phyloP scores from a whole-genome alignment of 1,284 basidiomycete species.

The Irpex lacteus region DNA sequence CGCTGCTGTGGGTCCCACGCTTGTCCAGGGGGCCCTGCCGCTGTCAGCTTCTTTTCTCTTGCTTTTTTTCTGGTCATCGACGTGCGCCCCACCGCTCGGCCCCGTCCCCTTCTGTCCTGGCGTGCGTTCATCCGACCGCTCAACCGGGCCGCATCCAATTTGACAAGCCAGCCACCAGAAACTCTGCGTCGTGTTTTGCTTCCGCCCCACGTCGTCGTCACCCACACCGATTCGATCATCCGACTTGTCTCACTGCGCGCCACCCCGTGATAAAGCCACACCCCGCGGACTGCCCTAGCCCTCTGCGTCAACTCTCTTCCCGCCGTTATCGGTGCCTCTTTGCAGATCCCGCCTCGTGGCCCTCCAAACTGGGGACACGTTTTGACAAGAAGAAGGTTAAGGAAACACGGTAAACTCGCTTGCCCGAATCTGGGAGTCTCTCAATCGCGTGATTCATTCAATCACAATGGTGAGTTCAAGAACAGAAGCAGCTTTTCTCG shows the following conservation, averaged over 20 bases:
- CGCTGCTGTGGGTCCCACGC: neutral
- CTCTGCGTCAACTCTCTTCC: neutral
- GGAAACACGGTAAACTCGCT: no score
- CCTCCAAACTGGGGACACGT: neutral
- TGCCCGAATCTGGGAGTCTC: no score
- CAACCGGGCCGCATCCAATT: no score
- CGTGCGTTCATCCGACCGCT: neutral
- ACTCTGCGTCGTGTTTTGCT: neutral
- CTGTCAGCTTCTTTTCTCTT: neutral
- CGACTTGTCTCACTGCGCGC: no score
- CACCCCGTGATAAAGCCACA: no score
- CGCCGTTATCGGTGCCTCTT: neutral
- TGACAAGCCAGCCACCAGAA: no score
- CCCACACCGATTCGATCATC: neutral
- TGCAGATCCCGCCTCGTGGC: neutral
- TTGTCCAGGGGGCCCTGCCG: neutral
- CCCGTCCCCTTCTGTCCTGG: neutral
- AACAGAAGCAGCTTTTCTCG: no score
- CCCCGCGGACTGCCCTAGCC: neutral
- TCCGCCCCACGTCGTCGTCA: neutral
- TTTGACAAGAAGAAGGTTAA: neutral
- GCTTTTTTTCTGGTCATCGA: neutral
- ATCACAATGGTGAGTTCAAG: no score
- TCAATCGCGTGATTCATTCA: no score
- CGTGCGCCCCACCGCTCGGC: neutral